A percentile compares a stretch with the other conserved stretches of the same genome.
These are phyloP conservation scores for Begonia masoniana DNA, from an alignment of 306 rosid genomes.

Conservation along the genomic window DNA sequence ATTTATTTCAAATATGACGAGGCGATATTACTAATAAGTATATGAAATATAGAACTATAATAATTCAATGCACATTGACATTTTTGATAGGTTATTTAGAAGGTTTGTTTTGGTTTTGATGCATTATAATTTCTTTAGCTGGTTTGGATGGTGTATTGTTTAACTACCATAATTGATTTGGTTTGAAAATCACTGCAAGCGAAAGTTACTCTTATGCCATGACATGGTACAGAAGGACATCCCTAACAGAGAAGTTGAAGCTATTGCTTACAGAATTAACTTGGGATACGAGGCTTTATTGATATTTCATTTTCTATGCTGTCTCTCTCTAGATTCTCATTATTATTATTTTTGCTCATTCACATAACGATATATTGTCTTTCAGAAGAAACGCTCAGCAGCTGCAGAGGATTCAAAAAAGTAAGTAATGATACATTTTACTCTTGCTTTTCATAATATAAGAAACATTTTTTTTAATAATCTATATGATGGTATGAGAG, in stretches of 20 bases:
- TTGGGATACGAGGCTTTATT: not conserved
- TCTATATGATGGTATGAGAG: not conserved
- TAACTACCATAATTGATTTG: not conserved
- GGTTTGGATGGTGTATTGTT: not conserved
- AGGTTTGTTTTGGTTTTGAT: too few relatives aligned
- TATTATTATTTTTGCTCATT: not conserved
- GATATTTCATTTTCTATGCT: not conserved
- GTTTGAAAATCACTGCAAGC: not conserved
- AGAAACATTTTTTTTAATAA: not conserved
- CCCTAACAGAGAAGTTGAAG: not conserved
- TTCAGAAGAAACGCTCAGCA: slow-evolving; percentile 1
- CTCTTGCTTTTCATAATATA: not conserved
- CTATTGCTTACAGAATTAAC: not conserved
- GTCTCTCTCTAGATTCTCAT: not conserved
- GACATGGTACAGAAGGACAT: not conserved
- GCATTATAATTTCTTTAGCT: too few relatives aligned
- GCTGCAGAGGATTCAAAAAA: slow-evolving; percentile 4
- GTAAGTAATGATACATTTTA: not conserved
- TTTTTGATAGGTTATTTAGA: too few relatives aligned
- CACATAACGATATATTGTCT: not conserved
- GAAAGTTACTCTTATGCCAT: not conserved
- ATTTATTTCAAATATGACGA: too few relatives aligned
- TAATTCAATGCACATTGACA: too few relatives aligned
- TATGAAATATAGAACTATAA: too few relatives aligned
- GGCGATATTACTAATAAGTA: too few relatives aligned